These are phyloP conservation scores for Hypoxylon lienhwacheense DNA, from an alignment of 495 filamentous ascomycete genomes.

Conservation along the genomic window DNA sequence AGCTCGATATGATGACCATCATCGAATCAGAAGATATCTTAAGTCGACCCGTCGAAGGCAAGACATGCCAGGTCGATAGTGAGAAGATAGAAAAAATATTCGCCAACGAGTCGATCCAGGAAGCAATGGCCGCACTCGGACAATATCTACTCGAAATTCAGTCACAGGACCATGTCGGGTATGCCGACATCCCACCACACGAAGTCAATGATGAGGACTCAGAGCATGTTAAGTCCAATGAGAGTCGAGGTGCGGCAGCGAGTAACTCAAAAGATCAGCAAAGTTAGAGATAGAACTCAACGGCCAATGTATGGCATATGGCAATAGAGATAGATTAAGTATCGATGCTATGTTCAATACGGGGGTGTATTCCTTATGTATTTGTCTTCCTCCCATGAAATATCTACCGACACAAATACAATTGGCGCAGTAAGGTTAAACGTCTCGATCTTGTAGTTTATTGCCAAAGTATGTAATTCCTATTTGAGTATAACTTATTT, in stretches of 20 bases:
- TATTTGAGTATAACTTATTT: no score
- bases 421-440: no score
- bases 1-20: conserved; percentile 27
- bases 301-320: no score
- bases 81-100: conserved; percentile 13
- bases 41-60: background rate
- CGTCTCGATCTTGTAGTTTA: no score
- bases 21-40: conserved; percentile 9
- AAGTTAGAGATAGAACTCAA: no score
- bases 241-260: conserved; percentile 3
- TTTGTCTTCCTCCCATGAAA: no score
- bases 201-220: background rate
- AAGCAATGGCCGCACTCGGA: conserved; percentile 21
- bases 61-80: background rate
- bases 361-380: no score
- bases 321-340: no score
- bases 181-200: background rate
- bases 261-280: no score
- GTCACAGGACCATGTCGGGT: background rate
- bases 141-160: conserved; percentile 1
- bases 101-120: background rate
- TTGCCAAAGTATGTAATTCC: no score
- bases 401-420: no score
- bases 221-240: background rate
- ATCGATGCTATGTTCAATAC: no score